phyloP scores from a whole-genome alignment of 176 grass and related monocot genomes.

The Zoysia pacifica region DNA sequence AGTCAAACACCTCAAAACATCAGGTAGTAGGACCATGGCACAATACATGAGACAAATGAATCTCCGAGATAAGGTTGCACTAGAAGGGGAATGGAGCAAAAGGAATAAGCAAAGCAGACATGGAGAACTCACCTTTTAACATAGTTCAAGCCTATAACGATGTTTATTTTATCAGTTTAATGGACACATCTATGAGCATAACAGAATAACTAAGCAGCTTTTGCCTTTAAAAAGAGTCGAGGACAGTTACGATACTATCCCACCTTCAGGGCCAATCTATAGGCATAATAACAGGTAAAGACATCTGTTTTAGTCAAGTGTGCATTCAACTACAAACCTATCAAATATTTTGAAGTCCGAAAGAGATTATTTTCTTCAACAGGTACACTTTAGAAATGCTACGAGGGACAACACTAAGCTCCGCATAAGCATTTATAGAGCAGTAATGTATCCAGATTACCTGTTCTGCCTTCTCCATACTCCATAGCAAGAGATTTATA shows the following conservation, averaged over 20 bases:
- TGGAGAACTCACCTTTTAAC: background rate
- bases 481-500: background rate
- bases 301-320: background rate
- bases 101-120: background rate
- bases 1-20: background rate
- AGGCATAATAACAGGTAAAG: background rate
- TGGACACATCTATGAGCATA: background rate
- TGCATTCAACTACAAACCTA: background rate
- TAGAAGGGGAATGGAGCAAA: background rate
- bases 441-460: background rate
- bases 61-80: background rate
- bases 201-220: background rate
- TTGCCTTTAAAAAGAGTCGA: background rate
- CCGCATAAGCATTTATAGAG: background rate
- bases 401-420: background rate
- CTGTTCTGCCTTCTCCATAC: background rate
- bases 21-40: background rate
- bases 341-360: background rate
- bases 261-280: background rate
- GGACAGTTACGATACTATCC: background rate
- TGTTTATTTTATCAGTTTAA: background rate
- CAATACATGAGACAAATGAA: background rate
- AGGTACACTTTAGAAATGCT: background rate
- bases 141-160: background rate
- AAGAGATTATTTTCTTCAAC: slow-evolving; percentile 12